phyloP scores from a whole-genome alignment of 805 yeast genomes.

The Teunomyces pallodes region DNA sequence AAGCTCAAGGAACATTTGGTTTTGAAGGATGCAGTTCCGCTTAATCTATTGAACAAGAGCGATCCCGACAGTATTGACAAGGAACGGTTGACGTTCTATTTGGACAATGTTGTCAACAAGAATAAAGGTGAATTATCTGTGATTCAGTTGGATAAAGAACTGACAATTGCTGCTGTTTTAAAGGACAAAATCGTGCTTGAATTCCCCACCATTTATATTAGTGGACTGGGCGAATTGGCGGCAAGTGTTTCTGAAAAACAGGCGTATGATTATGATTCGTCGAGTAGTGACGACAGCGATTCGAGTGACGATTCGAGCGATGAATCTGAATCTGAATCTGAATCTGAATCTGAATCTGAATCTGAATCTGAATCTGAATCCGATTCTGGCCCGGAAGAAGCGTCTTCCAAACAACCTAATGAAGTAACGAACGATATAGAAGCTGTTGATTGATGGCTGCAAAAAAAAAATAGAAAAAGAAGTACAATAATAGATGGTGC shows the following conservation, averaged over 20 bases:
- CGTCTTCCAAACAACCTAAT: slow-evolving; percentile 21
- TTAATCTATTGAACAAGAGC: slow-evolving; percentile 25
- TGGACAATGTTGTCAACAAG: slow-evolving; percentile 27
- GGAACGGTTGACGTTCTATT: slow-evolving; percentile 28
- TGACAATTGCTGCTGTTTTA: slow-evolving; percentile 48
- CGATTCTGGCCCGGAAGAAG: slow-evolving; percentile 35
- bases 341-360: slow-evolving; percentile 10
- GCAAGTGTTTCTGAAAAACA: neutral
- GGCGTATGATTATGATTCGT: slow-evolving; percentile 2
- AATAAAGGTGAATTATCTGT: slow-evolving; percentile 21
- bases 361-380: slow-evolving; percentile 14
- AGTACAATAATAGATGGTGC: neutral
- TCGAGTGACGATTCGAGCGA: slow-evolving; percentile 6
- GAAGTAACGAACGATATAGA: neutral
- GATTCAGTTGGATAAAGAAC: slow-evolving; percentile 33
- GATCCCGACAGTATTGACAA: slow-evolving; percentile 16
- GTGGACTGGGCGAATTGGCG: slow-evolving; percentile 1
- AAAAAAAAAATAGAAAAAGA: neutral
- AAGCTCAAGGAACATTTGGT: slow-evolving; percentile 37
- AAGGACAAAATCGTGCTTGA: slow-evolving; percentile 64
- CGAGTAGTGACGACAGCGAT: neutral
- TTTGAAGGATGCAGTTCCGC: slow-evolving; percentile 42
- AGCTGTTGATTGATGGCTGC: neutral
- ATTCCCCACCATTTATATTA: slow-evolving; percentile 65
- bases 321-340: slow-evolving; percentile 6